These are phyloP conservation scores for Paxillus rubicundulus DNA, from an alignment of 768 basidiomycete genomes.

Conservation along the genomic window DNA sequence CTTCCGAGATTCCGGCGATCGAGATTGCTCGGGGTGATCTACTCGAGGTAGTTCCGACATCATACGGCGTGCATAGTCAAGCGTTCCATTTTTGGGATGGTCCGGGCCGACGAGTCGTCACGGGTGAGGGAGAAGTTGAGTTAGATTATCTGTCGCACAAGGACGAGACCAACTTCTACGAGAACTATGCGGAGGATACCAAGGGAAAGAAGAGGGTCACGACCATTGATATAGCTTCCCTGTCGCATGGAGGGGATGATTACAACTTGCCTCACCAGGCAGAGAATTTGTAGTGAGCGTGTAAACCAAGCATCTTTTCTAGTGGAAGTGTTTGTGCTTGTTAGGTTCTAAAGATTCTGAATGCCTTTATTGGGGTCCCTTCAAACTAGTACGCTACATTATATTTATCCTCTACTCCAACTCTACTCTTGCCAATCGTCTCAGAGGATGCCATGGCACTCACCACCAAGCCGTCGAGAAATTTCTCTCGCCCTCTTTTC, in stretches of 20 bases:
- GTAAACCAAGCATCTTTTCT: not conserved
- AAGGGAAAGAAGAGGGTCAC: conserved; percentile 52
- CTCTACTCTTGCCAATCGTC: not conserved
- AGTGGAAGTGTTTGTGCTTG: not conserved
- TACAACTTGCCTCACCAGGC: not conserved
- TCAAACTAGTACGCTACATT: not conserved
- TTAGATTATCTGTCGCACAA: conserved; percentile 31
- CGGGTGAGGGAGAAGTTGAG: conserved; percentile 32
- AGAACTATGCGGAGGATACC: conserved; percentile 82
- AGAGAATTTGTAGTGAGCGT: not conserved
- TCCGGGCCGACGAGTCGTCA: conserved; percentile 58
- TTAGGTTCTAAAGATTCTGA: conserved; percentile 1
- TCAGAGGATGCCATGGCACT: conserved; percentile 53
- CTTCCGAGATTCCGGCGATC: conserved; percentile 95
- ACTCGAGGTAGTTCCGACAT: conserved; percentile 88
- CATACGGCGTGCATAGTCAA: conserved; percentile 86
- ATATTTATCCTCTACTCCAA: not conserved
- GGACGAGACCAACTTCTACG: conserved; percentile 81
- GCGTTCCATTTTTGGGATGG: conserved; percentile 94
- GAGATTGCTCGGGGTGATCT: conserved; percentile 96
- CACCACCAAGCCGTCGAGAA: conserved; percentile 73
- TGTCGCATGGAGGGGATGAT: conserved; percentile 15
- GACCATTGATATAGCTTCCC: conserved; percentile 29
- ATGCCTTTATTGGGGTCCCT: conserved; percentile 1
- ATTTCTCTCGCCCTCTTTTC: conserved; percentile 65